Evolutionary conservation across 148 eudicot genomes (phyloP).

Genomic region (Chenopodium formosanum): DNA sequence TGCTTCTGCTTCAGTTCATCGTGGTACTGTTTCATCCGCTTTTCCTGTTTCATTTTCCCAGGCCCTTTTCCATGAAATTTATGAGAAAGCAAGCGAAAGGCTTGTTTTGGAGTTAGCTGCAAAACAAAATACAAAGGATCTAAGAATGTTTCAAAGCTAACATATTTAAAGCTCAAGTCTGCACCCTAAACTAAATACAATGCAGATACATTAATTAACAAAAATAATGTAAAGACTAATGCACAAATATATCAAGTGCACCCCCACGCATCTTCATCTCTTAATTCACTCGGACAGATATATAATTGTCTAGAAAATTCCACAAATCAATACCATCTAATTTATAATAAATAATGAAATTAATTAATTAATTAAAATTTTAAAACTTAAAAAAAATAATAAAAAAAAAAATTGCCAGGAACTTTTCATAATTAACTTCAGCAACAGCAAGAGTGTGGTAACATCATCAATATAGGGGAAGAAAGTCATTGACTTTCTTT

Average conservation of each 20-base stretch:
- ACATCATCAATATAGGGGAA: background rate
- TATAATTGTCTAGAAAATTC: background rate
- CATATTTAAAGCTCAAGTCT: background rate
- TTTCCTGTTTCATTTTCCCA: slow-evolving; percentile 90
- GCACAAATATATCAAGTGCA: background rate
- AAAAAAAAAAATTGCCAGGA: background rate
- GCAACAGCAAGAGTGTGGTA: background rate
- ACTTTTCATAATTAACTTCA: background rate
- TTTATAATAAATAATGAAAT: too few species aligned
- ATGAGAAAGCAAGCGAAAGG: slow-evolving; percentile 81
- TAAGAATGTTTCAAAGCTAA: background rate
- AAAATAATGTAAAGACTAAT: background rate
- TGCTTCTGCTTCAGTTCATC: slow-evolving; percentile 86
- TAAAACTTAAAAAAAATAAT: too few species aligned
- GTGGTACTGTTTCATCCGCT: slow-evolving; percentile 77
- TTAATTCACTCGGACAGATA: background rate
- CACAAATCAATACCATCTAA: background rate
- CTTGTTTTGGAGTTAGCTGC: slow-evolving; percentile 97
- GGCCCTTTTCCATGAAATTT: slow-evolving; percentile 97
- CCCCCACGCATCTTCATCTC: background rate
- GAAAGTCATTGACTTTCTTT: background rate
- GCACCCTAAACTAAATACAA: background rate
- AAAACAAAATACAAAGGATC: slow-evolving; percentile 10
- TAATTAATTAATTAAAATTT: too few species aligned
- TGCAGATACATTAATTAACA: background rate